Evolutionary conservation across 2,329 filamentous ascomycete genomes (phyloP), one percentile per base, ranked within the genome.

Genomic region (Simplicillium aogashimaense): DNA sequence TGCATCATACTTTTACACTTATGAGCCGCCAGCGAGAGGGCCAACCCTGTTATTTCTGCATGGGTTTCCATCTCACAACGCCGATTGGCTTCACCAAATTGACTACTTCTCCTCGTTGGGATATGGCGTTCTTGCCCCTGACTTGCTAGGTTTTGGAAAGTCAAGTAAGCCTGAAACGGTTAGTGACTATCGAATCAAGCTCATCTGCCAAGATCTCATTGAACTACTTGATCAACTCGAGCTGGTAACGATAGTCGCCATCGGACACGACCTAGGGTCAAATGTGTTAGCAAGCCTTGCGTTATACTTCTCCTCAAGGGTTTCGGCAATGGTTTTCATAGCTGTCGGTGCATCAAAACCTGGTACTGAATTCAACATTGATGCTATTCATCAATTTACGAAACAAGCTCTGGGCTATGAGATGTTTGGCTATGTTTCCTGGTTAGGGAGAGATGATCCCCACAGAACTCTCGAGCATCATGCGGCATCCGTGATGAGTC

Each of bases 31-130:
- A 1, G 18, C 44, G 1, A 39, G 34, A 7, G 41, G 49, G 7
- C 46, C 53, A 4, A 68, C 65, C 0, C 49, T 72, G 4, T 52
- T 74, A 12, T 57, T 73, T 40, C 55, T 72, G 11, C 70, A 72
- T 45, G 67, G 69, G 29, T 69, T 70, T 37, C 68, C 69, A 20
- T 69, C 66, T 4, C 64, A 63, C 29, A 54, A 58, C 11, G 52
- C 57, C 29, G 67, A 72, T 52, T 73, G 67, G 63, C 42, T 52
- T 3, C 48, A 55, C 39, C 64, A 69, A 40, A 52, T 66, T 4
- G 31, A 41, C 0, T 45, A 57, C 40, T 59, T 70, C 37, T 45
- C 51, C 1, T 39, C 50, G 0, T 29, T 43, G 2, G 66, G 65
- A 1, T 64, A 69, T 40, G 67, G 69, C 0, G 49, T 70, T 11